Conservation (phyloP, 108 stramenopile species). For the Thalassiosira profunda region DNA sequence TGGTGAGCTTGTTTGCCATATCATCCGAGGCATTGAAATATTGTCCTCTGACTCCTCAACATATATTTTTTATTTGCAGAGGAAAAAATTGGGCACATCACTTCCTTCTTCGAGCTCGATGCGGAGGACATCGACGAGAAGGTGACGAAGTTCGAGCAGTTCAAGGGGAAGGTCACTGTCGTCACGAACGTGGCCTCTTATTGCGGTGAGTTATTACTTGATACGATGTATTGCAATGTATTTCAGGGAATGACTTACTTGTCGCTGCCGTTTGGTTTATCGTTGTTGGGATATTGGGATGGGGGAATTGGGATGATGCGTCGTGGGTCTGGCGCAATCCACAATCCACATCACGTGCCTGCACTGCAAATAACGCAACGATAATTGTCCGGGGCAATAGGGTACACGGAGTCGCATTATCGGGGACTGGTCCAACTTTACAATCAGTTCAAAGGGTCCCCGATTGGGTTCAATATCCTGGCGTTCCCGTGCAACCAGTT, state of each 20-base stretch:
- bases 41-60: background rate
- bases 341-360: background rate
- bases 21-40: background rate
- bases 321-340: too few relatives aligned
- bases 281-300: too few relatives aligned
- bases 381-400: background rate
- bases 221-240: background rate
- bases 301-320: too few relatives aligned
- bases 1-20: slow-evolving; percentile 20
- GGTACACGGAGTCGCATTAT: slow-evolving; percentile 86
- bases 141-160: slow-evolving; percentile 57
- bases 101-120: slow-evolving; percentile 77
- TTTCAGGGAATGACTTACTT: background rate
- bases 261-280: background rate
- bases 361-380: background rate
- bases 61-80: slow-evolving; percentile 27
- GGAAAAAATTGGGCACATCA: slow-evolving; percentile 56
- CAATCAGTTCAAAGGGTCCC: slow-evolving; percentile 37
- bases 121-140: slow-evolving; percentile 83
- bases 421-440: slow-evolving; percentile 63
- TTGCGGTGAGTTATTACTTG: slow-evolving; percentile 53
- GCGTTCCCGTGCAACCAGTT: slow-evolving; percentile 94
- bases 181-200: slow-evolving; percentile 85
- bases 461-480: slow-evolving; percentile 48
- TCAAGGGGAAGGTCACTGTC: slow-evolving; percentile 75